phyloP scores from a whole-genome alignment of 345 rosid genomes.

The Boechera divaricarpa region DNA sequence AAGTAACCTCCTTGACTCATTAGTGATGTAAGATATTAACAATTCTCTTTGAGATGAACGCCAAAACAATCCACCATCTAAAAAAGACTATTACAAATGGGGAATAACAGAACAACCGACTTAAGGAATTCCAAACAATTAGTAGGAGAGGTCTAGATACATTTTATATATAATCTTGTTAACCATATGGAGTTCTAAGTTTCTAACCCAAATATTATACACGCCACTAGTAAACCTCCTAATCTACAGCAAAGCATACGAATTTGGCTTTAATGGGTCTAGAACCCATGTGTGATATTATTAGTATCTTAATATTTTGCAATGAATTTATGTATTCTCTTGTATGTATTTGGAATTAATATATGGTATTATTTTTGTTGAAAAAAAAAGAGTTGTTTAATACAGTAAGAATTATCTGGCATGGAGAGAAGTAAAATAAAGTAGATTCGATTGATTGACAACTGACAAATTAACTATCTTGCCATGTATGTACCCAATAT shows the following conservation, averaged over 20 bases:
- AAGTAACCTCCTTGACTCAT: neutral
- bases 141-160: neutral
- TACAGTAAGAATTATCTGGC: neutral
- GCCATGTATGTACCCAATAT: constrained; percentile 35
- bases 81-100: too few relatives aligned
- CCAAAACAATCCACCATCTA: neutral
- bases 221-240: neutral
- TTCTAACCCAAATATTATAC: neutral
- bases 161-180: neutral
- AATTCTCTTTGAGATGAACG: neutral
- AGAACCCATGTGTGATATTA: too few relatives aligned
- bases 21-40: neutral
- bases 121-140: neutral
- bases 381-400: neutral
- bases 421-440: neutral
- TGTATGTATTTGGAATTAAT: too few relatives aligned
- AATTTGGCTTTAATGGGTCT: neutral
- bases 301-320: too few relatives aligned
- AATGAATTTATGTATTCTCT: too few relatives aligned
- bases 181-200: neutral
- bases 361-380: too few relatives aligned
- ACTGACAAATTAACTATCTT: constrained; percentile 19
- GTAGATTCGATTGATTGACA: constrained; percentile 17
- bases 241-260: neutral
- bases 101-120: neutral